Conservation (phyloP, 1,284 basidiomycete species). For the Sporisorium scitamineum region DNA sequence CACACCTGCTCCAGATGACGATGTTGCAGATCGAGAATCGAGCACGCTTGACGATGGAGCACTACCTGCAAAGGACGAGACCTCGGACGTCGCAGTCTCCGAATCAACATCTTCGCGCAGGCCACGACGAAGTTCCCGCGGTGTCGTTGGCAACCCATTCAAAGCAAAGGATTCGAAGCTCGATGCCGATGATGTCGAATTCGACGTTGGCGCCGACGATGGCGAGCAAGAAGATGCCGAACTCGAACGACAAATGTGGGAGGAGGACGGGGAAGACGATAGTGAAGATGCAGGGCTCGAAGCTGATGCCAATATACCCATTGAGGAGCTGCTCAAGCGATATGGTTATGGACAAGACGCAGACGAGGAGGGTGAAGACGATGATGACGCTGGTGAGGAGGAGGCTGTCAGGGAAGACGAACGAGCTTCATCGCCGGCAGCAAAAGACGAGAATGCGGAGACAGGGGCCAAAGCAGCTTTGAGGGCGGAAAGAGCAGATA, state of each 20-base stretch:
- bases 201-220: constrained; percentile 31
- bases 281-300: constrained; percentile 72
- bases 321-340: constrained; percentile 73
- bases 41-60: constrained; percentile 3
- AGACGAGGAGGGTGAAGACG: constrained; percentile 26
- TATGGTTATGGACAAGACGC: constrained; percentile 70
- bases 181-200: constrained; percentile 41
- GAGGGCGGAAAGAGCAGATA: constrained; percentile 11
- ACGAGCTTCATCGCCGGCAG: constrained; percentile 1
- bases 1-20: constrained; percentile 7
- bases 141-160: background rate
- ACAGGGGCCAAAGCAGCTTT: background rate
- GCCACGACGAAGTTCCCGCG: constrained; percentile 16
- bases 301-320: constrained; percentile 73
- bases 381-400: constrained; percentile 30
- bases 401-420: constrained; percentile 20
- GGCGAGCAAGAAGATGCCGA: constrained; percentile 61
- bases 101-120: constrained; percentile 7
- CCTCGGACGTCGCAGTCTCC: background rate
- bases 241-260: constrained; percentile 66
- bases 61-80: background rate
- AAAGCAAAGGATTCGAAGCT: constrained; percentile 24
- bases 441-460: constrained; percentile 7
- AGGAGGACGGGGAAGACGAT: constrained; percentile 70
- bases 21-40: background rate